These are phyloP conservation scores for Sanghuangporus baumii DNA, from an alignment of 1,284 basidiomycete genomes.

Conservation along the genomic window DNA sequence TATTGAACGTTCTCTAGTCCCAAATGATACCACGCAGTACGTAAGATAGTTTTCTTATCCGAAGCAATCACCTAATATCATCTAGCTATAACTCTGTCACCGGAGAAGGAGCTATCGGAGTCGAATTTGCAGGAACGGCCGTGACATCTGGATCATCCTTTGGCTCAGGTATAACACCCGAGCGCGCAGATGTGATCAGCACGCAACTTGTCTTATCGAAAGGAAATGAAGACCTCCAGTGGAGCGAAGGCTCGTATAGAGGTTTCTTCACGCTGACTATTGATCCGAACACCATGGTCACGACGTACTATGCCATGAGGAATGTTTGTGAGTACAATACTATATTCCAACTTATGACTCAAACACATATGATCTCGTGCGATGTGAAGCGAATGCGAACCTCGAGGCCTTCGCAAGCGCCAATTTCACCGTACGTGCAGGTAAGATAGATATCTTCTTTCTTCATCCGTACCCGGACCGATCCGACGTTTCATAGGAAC, in stretches of 20 bases:
- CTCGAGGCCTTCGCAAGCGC: constrained; percentile 45
- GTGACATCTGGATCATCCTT: constrained; percentile 52
- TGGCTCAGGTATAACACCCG: constrained; percentile 38
- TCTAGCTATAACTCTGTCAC: constrained; percentile 46
- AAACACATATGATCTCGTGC: neutral
- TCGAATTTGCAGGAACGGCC: constrained; percentile 65
- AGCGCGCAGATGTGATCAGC: constrained; percentile 37
- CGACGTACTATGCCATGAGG: constrained; percentile 56
- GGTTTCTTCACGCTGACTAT: constrained; percentile 58
- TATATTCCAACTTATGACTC: neutral
- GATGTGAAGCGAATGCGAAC: constrained; percentile 36
- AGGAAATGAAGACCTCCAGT: constrained; percentile 50
- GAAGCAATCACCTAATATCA: neutral
- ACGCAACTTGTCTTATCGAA: constrained; percentile 32
- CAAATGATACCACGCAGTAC: constrained; percentile 45
- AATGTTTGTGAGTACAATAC: constrained; percentile 38
- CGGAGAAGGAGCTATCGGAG: constrained; percentile 51
- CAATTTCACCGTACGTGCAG: constrained; percentile 38
- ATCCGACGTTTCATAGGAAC: constrained; percentile 27
- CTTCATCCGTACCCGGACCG: neutral
- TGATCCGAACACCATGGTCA: constrained; percentile 39
- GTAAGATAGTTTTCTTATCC: constrained; percentile 16
- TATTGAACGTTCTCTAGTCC: constrained; percentile 28
- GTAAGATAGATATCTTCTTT: constrained; percentile 19
- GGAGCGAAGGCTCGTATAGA: constrained; percentile 58